Conservation (phyloP, 192 early-diverging fungal genomes). For the Linnemannia exigua region DNA sequence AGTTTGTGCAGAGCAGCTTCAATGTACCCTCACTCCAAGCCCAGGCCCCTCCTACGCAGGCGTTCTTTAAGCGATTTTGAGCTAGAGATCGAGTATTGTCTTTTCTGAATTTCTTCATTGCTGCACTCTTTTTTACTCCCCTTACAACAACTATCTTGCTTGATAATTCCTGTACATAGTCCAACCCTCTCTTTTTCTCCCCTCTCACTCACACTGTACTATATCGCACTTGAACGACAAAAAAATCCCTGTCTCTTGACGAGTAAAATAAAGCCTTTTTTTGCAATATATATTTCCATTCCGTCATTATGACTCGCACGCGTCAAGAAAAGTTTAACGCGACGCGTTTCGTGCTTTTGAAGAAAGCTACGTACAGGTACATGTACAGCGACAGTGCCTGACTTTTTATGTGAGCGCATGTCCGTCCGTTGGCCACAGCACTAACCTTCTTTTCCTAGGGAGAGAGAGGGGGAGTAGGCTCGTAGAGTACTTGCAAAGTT, state of each 20-base stretch:
- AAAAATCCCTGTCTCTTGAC: neutral
- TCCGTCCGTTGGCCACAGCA: neutral
- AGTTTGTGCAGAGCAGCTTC: constrained; percentile 45
- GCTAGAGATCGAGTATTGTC: neutral
- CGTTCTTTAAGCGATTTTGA: neutral
- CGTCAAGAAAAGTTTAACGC: neutral
- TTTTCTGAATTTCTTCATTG: neutral
- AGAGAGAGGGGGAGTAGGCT: no score
- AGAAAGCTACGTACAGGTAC: neutral
- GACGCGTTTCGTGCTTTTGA: neutral
- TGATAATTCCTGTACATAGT: neutral
- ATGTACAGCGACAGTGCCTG: neutral
- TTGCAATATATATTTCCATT: no score
- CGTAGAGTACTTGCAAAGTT: no score
- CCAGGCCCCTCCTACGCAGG: neutral
- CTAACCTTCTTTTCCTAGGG: neutral
- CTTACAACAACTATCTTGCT: neutral
- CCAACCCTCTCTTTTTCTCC: neutral
- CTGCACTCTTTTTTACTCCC: neutral
- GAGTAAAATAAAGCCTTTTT: neutral
- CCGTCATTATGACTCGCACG: neutral
- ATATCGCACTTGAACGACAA: neutral
- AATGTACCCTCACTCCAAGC: neutral
- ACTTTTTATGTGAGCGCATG: neutral
- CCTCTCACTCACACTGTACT: neutral